These are phyloP conservation scores for Chaetomium sp. DNA, from an alignment of 2,329 filamentous ascomycete species.

Conservation along the genomic window DNA sequence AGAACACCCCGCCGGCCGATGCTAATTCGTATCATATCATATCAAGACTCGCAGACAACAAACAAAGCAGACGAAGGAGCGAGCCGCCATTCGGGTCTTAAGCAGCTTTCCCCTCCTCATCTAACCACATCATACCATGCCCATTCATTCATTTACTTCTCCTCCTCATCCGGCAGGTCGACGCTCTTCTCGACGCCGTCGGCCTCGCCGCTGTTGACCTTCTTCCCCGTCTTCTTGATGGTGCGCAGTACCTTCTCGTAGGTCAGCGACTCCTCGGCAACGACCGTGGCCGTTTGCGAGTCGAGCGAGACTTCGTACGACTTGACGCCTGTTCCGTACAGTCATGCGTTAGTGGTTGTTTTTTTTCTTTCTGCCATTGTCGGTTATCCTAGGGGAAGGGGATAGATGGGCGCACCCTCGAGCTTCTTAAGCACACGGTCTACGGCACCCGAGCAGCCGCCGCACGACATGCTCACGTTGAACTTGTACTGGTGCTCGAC, in stretches of 20 bases:
- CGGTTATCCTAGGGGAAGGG: no score
- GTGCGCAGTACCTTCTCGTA: constrained; percentile 83
- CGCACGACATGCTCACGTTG: constrained; percentile 90
- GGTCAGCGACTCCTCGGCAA: constrained; percentile 66
- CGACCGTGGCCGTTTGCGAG: constrained; percentile 76
- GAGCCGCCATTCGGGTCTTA: no score
- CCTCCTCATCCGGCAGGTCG: constrained; percentile 25
- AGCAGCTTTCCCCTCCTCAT: not conserved
- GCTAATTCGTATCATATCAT: not conserved
- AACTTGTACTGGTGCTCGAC: constrained; percentile 89
- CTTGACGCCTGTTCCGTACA: constrained; percentile 33
- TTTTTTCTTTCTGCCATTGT: not conserved
- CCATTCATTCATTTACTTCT: not conserved
- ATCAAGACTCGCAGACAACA: not conserved
- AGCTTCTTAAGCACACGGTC: constrained; percentile 91
- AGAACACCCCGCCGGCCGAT: not conserved
- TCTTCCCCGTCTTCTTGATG: constrained; percentile 95
- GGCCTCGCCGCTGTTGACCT: constrained; percentile 74
- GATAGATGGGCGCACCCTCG: constrained; percentile 64
- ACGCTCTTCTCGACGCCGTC: constrained; percentile 57
- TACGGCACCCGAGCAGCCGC: constrained; percentile 93
- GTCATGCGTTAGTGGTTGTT: not conserved
- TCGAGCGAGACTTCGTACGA: constrained; percentile 67
- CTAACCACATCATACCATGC: not conserved
- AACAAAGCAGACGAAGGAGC: not conserved